Percentiles rank a stretch among this genome's conserved stretches.
phyloP scores from a whole-genome alignment of 176 grass and related monocot genomes.

The Triticum urartu region DNA sequence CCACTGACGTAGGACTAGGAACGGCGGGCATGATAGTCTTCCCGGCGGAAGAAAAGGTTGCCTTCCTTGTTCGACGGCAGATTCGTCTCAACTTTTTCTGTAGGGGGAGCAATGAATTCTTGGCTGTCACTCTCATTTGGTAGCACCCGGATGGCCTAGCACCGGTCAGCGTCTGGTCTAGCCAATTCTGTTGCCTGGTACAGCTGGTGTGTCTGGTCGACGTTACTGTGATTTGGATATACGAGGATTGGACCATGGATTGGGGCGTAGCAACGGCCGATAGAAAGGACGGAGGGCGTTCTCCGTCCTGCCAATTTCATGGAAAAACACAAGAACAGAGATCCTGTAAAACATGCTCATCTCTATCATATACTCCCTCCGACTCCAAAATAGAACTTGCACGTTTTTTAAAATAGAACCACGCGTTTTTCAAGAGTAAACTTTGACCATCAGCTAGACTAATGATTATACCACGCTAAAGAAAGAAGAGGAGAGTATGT shows the following conservation, averaged over 20 bases:
- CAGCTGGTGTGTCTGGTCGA: not conserved
- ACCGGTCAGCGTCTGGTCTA: constrained; percentile 17
- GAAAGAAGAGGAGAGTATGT: no score
- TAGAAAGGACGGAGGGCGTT: not conserved
- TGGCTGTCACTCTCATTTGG: not conserved
- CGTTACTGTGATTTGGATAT: not conserved
- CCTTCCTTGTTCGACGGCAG: not conserved
- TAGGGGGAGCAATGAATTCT: constrained; percentile 8
- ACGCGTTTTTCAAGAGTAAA: no score
- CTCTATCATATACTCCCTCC: no score
- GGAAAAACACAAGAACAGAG: no score
- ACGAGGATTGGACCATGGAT: not conserved
- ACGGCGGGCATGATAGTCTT: not conserved
- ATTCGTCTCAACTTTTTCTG: not conserved
- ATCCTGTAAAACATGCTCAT: no score
- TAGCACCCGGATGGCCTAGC: not conserved
- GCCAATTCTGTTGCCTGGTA: not conserved
- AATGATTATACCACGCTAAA: no score
- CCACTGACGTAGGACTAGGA: not conserved
- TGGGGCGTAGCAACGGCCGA: not conserved
- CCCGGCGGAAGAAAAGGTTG: constrained; percentile 10
- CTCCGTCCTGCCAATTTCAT: no score
- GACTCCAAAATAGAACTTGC: no score
- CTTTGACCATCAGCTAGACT: no score
- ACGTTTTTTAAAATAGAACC: no score